Evolutionary conservation across 352 stramenopile species (phyloP), one percentile per base, ranked within the genome.

Genomic region (Hyaloperonospora brassicae): DNA sequence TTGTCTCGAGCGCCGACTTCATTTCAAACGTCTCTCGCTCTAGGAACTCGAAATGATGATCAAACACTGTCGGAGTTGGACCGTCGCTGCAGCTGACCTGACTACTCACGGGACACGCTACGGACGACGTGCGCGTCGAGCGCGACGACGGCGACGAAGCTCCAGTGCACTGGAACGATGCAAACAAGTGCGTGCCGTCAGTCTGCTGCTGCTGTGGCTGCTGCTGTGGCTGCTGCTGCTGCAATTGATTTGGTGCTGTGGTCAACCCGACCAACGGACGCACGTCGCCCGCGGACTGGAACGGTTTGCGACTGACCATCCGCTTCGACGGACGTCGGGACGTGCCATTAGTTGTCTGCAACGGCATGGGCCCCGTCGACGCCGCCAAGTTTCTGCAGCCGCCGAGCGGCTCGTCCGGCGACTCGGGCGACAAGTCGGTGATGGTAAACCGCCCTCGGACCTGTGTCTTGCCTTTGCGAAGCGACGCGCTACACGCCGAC

Each of bases 401-500:
- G 1, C 66, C 48, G 23, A 62, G 62, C 30, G 56, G 36, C 42
- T 69, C 54, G 4, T 42, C n/a, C 36, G 73, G 64, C 4, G 75
- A 84, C 45, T 87, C 78, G 0, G 80, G 76, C 8, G 80, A 88
- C 59, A 87, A 42, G 52, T 90, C 80, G 13, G 83, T 90, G 66
- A 90, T 90, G 17, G 78, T 90, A 44, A 90, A 90, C n/a, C 80
- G 67, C 14, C 80, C 80, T 61, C 70, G 76, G 13, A 88, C 64
- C 51, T 86, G 76, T 45, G 76, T 90, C 59, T 86, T 88, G 22
- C 69, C 67, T 52, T 76, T 70, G 38, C 72, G 71, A 46, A 54
- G 40, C 14, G 46, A 69, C 23, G 39, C 57, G 14, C 38, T 62
- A 14, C 61, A 67, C 21, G 57, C 43, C 24, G 50, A 39, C 3